These are phyloP conservation scores for Artemisia tridentata DNA, from an alignment of 129 eudicot species.

Conservation along the genomic window DNA sequence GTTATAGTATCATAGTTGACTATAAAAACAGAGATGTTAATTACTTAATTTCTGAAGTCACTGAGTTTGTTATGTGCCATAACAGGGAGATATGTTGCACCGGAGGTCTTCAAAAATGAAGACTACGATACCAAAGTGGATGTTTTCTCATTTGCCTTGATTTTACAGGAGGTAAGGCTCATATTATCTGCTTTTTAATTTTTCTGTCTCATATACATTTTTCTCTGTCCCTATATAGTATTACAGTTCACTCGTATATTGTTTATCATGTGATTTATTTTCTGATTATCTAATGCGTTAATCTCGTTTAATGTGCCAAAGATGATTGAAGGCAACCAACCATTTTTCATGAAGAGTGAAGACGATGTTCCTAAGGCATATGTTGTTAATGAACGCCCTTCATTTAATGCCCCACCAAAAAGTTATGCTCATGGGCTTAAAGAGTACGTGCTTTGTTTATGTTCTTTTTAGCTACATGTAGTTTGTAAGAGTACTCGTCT, in stretches of 20 bases:
- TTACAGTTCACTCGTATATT: not conserved
- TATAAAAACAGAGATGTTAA: too few relatives aligned
- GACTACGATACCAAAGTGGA: slow-evolving; percentile 88
- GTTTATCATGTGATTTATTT: not conserved
- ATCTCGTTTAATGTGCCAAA: slow-evolving; percentile 30
- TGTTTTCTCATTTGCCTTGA: slow-evolving; percentile 89
- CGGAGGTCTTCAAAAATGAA: slow-evolving; percentile 86
- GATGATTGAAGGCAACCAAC: slow-evolving; percentile 97
- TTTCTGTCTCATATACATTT: not conserved
- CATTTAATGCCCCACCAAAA: slow-evolving; percentile 71
- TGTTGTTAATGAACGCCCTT: slow-evolving; percentile 79
- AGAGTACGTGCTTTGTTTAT: slow-evolving; percentile 47
- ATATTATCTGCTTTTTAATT: not conserved
- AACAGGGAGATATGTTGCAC: slow-evolving; percentile 95
- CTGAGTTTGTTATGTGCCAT: slow-evolving; percentile 2
- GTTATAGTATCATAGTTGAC: too few relatives aligned
- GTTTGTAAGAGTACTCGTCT: not conserved
- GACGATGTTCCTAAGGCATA: slow-evolving; percentile 67
- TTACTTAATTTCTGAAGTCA: not conserved
- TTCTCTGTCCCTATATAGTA: not conserved
- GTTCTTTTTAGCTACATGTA: not conserved
- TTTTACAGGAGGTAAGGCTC: slow-evolving; percentile 79
- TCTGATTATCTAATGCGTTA: slow-evolving; percentile 1
- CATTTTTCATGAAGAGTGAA: slow-evolving; percentile 58
- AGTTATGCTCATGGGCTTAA: slow-evolving; percentile 75